Evolutionary conservation across 1,139 yeast species (phyloP).

Genomic region (Yarrowia galli): DNA sequence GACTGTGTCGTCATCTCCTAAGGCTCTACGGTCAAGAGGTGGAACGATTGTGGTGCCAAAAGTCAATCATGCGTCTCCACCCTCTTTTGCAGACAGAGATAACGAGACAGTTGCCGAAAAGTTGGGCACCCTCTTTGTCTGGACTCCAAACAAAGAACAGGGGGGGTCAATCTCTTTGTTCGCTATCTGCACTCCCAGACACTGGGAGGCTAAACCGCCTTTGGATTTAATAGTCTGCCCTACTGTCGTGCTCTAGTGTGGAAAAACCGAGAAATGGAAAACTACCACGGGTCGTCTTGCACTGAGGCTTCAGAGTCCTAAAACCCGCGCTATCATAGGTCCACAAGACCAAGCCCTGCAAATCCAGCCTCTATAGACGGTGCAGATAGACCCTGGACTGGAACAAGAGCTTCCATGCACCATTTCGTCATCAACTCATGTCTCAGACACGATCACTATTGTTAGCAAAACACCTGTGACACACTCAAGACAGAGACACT

Average conservation of each 20-base stretch:
- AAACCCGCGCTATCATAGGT: neutral
- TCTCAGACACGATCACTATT: no score
- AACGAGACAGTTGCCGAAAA: slow-evolving; percentile 19
- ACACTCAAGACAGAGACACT: no score
- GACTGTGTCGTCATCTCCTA: slow-evolving; percentile 4
- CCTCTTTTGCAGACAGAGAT: neutral
- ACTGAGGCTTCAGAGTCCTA: neutral
- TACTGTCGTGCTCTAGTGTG: neutral
- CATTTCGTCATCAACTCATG: neutral
- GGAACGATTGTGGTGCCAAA: slow-evolving; percentile 29
- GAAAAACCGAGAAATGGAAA: slow-evolving; percentile 30
- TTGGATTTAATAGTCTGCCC: slow-evolving; percentile 1
- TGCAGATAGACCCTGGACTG: neutral
- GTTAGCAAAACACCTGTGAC: no score
- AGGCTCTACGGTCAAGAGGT: neutral
- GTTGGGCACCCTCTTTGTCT: slow-evolving; percentile 21
- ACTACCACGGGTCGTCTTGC: neutral
- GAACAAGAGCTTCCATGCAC: slow-evolving; percentile 7
- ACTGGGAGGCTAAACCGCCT: neutral
- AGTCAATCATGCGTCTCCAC: slow-evolving; percentile 36
- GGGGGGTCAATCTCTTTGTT: slow-evolving; percentile 3
- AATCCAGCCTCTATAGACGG: neutral
- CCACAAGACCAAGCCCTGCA: neutral
- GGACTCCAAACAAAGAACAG: slow-evolving; percentile 3
- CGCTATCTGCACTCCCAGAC: neutral